Base-by-base conservation (phyloP, 805 yeast genomes). In the Ogataea salicorniae region DNA sequence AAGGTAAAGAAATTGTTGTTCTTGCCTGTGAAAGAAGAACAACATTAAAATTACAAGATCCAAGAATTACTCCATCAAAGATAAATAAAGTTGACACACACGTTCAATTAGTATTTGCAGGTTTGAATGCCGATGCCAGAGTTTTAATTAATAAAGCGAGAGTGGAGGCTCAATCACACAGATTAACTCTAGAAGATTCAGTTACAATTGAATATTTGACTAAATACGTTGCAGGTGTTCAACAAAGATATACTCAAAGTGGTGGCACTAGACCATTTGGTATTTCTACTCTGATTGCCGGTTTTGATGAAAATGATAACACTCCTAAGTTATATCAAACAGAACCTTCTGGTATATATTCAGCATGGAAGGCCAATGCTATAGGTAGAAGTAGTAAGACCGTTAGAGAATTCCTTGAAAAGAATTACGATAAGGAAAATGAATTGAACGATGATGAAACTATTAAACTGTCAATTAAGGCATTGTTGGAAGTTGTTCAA, bases 211-310 rank as follows among this genome's bases (percentile, higher is more conserved):
- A 94, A 63, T 94, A 91, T 66, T 74, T 94, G 66, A 89, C 99
- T 35, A 85, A 86, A 66, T 88, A 88, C 61, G 88, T 94, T 53
- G 99, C 99, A n/a, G 97, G 97, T 20, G 92, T 92, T 40, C 97
- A 94, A 69, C 99, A 94, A 67, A 80, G 84, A 67, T 94, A 92
- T 70, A 94, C 99, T 6, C 99, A 94, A 69, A 83, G 95, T 43
- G 99, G 99, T 57, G 99, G 99, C 68, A 97, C 94, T 23, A 81
- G 99, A 69, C 99, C 99, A 18, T 94, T 94, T 66, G 99, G 99
- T 49, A 87, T 94, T 58, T 84, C 97, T 44, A 94, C 97, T 29
- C 74, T 94, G 60, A 87, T 94, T 65, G 96, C 96, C 22, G 99
- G 99, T 1, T 94, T 94, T 61, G 98, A 94, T 71, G 83, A 84